Base-by-base conservation (phyloP, 2,329 filamentous ascomycete genomes). In the Thielaviopsis euricoi region DNA sequence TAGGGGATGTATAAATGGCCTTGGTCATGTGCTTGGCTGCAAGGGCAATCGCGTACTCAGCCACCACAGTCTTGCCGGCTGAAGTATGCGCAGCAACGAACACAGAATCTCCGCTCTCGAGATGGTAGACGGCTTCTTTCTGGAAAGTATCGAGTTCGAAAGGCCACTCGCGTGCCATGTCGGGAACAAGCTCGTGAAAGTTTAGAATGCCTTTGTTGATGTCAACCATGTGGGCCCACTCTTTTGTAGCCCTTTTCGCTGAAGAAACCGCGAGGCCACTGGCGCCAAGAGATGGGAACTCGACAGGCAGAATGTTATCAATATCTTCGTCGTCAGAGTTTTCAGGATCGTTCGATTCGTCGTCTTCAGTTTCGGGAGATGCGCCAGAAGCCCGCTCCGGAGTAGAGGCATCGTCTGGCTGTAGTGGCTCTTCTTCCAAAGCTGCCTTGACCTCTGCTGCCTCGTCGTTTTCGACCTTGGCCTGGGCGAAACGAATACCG, bases 1-100 rank as follows among this genome's bases (percentile, higher is more conserved):
- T 98, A 0, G 93, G 93, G 0, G 93, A 97, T 0, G 93, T 98
- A 69, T 98, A 98, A 62, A 98, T 98, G 22, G 93, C 91, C 69
- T 98, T 98, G 9, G 93, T 98, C 91, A 97, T 97, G 68, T 98
- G 93, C 67, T 91, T 94, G n/a, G 89, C 85, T 29, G 93, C 93
- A 60, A 98, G 75, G 6, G 93, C 89, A 68, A 98, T 97, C 53
- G 91, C 93, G 70, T 98, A 98, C 68, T 98, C 93, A 26, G 93
- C 93, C 15, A 98, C 93, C 0, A 97, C 93, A 1, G 93, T 98
- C 74, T 98, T 98, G 58, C 93, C 93, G 22, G 93, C 93, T 37
- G 93, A 98, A 0, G 93, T 98, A 68, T 98, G 93, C 0, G 93
- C 93, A 10, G 93, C 93, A 55, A 98, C 93, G 65, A 98, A 98